Evolutionary conservation across 495 filamentous ascomycete species (phyloP).

Genomic region (Neurospora terricola): DNA sequence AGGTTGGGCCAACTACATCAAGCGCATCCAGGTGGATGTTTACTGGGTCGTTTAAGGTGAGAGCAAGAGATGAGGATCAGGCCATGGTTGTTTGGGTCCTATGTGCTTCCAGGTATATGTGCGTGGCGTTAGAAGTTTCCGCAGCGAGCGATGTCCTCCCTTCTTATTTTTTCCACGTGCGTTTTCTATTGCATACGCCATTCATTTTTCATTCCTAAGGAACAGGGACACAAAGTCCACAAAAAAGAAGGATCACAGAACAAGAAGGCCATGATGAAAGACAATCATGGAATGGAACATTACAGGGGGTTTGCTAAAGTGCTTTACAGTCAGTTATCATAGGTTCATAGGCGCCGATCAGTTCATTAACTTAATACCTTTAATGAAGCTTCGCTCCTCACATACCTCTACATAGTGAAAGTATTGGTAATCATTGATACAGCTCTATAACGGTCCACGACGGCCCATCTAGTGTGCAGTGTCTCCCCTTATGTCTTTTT

Average conservation of each 20-base stretch:
- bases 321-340: neutral
- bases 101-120: neutral
- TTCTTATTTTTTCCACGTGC: neutral
- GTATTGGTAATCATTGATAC: neutral
- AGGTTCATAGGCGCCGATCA: neutral
- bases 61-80: neutral
- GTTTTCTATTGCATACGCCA: neutral
- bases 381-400: neutral
- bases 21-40: constrained; percentile 47
- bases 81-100: neutral
- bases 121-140: neutral
- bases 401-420: neutral
- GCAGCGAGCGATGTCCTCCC: neutral
- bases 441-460: neutral
- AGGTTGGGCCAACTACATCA: constrained; percentile 50
- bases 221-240: neutral
- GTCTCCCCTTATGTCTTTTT: neutral
- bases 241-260: neutral
- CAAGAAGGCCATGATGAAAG: neutral
- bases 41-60: constrained; percentile 49
- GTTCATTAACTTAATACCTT: neutral
- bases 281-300: neutral
- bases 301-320: neutral
- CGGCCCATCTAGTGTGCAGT: neutral
- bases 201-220: neutral